These are phyloP conservation scores for Colletotrichum sp. DNA, from an alignment of 2,329 filamentous ascomycete genomes.

Conservation along the genomic window DNA sequence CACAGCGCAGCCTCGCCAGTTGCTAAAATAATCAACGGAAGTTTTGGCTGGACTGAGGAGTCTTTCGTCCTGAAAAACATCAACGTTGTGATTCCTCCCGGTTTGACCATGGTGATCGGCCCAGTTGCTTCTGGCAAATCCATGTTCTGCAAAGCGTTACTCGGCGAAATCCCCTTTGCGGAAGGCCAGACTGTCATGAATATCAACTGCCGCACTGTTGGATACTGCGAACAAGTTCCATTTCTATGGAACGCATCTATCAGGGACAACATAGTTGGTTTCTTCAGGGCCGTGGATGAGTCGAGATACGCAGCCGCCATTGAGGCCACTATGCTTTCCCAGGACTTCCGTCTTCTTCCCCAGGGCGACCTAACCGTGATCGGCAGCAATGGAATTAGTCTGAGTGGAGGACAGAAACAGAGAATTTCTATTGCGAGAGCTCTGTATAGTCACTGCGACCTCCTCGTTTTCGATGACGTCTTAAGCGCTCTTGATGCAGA, in stretches of 20 bases:
- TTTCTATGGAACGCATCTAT: slow-evolving; percentile 39
- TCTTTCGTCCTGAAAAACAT: slow-evolving; percentile 32
- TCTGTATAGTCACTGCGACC: slow-evolving; percentile 30
- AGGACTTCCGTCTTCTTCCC: slow-evolving; percentile 34
- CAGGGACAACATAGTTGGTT: slow-evolving; percentile 42
- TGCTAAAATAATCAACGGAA: neutral
- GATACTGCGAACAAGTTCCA: slow-evolving; percentile 37
- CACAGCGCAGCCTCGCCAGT: neutral
- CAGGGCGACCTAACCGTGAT: slow-evolving; percentile 40
- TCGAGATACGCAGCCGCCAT: slow-evolving; percentile 37
- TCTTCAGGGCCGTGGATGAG: slow-evolving; percentile 33
- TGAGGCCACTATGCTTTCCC: slow-evolving; percentile 33
- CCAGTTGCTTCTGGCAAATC: slow-evolving; percentile 46
- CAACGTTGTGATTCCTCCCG: slow-evolving; percentile 32
- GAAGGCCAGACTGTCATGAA: slow-evolving; percentile 19
- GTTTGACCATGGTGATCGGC: slow-evolving; percentile 42
- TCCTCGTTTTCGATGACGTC: slow-evolving; percentile 38
- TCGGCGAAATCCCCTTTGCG: slow-evolving; percentile 28
- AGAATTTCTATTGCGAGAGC: slow-evolving; percentile 31
- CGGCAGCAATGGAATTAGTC: slow-evolving; percentile 43
- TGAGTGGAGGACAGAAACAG: slow-evolving; percentile 44
- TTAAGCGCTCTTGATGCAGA: slow-evolving; percentile 38
- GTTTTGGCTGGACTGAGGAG: slow-evolving; percentile 35
- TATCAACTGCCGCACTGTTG: slow-evolving; percentile 20
- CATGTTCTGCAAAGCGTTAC: slow-evolving; percentile 41